Conservation (phyloP, 2,329 filamentous ascomycete species). For the Aspergillus brunneoviolaceus region DNA sequence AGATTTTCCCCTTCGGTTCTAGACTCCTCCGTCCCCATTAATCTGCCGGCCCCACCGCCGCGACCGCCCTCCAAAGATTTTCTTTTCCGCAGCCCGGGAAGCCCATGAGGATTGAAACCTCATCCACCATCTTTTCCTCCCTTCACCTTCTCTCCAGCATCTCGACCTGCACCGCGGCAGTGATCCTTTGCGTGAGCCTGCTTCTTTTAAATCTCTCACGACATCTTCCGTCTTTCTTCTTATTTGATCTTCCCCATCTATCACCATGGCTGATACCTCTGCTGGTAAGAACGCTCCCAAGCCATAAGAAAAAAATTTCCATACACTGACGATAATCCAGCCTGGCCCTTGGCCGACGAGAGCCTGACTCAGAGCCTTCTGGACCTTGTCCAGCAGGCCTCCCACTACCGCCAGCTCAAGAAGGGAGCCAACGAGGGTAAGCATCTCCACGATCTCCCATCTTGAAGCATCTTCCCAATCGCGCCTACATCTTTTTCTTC, state of each 20-base stretch:
- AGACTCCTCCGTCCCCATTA: neutral
- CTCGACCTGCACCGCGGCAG: constrained; percentile 27
- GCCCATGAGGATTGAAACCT: neutral
- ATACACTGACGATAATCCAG: constrained; percentile 35
- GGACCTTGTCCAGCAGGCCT: constrained; percentile 73
- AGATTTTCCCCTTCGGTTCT: neutral
- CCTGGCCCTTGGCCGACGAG: constrained; percentile 71
- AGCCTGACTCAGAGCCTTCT: constrained; percentile 78
- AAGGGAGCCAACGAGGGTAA: constrained; percentile 79
- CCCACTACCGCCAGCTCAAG: constrained; percentile 69
- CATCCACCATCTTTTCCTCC: neutral
- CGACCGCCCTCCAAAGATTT: constrained; percentile 4
- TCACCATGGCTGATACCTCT: constrained; percentile 34
- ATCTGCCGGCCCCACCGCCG: neutral
- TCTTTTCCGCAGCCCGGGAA: constrained; percentile 3
- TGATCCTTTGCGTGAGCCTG: constrained; percentile 41
- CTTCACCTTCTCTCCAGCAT: constrained; percentile 1
- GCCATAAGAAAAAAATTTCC: neutral
- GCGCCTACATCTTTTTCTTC: neutral
- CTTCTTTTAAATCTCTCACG: constrained; percentile 22
- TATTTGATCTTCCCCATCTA: constrained; percentile 14
- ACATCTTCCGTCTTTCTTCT: neutral
- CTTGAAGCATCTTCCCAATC: neutral
- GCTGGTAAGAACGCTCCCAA: constrained; percentile 24
- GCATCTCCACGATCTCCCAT: neutral